These are phyloP conservation scores for Coemansia sp. DNA, from an alignment of 192 early-diverging fungal genomes.

Conservation along the genomic window DNA sequence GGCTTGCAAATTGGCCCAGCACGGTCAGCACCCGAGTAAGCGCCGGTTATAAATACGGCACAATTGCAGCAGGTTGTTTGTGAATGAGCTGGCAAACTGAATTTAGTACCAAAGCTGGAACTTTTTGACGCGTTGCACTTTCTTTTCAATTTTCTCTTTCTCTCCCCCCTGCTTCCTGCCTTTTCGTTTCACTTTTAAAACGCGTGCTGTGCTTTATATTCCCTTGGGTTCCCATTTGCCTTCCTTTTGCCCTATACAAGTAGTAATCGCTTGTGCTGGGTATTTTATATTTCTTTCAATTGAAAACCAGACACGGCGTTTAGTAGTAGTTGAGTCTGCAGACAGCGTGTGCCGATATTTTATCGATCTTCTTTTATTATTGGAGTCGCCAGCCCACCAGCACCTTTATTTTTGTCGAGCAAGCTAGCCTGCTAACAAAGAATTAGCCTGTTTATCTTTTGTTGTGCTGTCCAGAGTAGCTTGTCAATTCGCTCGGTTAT, in stretches of 20 bases:
- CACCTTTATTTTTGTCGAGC: background rate
- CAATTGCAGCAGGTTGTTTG: background rate
- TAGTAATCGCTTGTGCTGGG: background rate
- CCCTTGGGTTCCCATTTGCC: background rate
- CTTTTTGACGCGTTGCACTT: slow-evolving; percentile 3
- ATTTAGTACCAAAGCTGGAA: background rate
- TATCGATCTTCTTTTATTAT: background rate
- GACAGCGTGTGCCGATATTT: background rate
- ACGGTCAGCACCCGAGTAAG: background rate
- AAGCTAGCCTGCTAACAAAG: background rate
- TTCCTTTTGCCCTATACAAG: slow-evolving; percentile 1
- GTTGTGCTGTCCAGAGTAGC: slow-evolving; percentile 1
- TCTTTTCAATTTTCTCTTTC: background rate
- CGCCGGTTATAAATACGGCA: background rate
- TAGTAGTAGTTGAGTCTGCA: slow-evolving; percentile 1
- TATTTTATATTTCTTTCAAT: background rate
- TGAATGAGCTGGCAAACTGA: background rate
- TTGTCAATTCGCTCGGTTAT: background rate
- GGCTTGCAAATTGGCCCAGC: background rate
- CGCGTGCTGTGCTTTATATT: slow-evolving; percentile 9
- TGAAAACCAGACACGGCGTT: background rate
- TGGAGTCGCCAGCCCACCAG: background rate
- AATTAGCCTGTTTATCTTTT: background rate
- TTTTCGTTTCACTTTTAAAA: slow-evolving; percentile 9
- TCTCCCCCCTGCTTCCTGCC: slow-evolving; percentile 7